These are phyloP conservation scores for Alternaria sp. DNA, from an alignment of 2,329 filamentous ascomycete species.

Conservation along the genomic window DNA sequence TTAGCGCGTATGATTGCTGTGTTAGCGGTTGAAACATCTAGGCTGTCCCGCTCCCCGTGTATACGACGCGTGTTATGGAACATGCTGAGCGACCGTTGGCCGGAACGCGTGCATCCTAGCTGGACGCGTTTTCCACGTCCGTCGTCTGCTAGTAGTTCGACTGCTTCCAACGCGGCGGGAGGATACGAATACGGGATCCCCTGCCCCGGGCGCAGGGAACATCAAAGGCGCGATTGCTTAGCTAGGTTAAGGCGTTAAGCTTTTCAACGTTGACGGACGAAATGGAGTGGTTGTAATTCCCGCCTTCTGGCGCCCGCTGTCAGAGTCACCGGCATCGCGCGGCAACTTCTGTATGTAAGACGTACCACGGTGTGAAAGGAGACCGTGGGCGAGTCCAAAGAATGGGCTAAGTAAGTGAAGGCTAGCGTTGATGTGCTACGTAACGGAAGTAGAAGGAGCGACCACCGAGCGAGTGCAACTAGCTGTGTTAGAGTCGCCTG, in stretches of 20 bases:
- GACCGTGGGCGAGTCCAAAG: not conserved
- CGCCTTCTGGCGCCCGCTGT: not conserved
- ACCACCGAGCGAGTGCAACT: not conserved
- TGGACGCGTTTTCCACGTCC: not conserved
- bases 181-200: constrained; percentile 7
- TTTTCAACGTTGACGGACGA: not conserved
- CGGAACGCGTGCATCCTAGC: not conserved
- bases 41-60: not conserved
- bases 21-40: not conserved
- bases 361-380: not conserved
- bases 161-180: not conserved
- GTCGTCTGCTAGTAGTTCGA: not conserved
- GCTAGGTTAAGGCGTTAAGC: not conserved
- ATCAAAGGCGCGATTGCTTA: not conserved
- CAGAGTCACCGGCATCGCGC: not conserved
- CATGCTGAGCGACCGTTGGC: constrained; percentile 1
- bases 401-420: not conserved
- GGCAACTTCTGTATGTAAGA: not conserved
- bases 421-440: not conserved
- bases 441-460: not conserved
- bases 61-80: not conserved
- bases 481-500: not conserved
- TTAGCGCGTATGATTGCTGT: constrained; percentile 5
- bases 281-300: not conserved
- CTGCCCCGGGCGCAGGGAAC: not conserved